Conservation (phyloP, 345 rosid genomes). For the Linum lewisii region DNA sequence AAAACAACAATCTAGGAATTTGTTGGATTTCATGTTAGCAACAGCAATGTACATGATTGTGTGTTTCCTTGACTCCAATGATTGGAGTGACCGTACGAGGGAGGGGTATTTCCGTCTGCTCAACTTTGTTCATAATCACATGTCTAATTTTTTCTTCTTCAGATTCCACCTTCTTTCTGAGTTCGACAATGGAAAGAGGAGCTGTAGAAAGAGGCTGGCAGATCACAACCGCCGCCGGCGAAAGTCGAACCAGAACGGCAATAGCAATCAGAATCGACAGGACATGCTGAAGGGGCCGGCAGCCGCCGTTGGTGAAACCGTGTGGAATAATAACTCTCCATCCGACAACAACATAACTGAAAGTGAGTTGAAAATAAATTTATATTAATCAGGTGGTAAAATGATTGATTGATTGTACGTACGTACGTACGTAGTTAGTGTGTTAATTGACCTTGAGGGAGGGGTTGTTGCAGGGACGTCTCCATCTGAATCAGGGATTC, state of each 20-base stretch:
- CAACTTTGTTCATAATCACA: slow-evolving; percentile 8
- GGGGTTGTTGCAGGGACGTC: slow-evolving; percentile 38
- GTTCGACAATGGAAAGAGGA: slow-evolving; percentile 95
- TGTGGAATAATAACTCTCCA: slow-evolving; percentile 11
- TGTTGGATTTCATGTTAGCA: too few relatives aligned
- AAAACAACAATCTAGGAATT: too few relatives aligned
- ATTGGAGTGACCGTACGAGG: neutral
- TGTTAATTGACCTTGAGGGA: too few relatives aligned
- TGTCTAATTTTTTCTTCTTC: neutral
- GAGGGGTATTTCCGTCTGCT: neutral
- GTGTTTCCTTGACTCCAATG: too few relatives aligned
- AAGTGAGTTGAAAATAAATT: neutral
- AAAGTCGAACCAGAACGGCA: slow-evolving; percentile 50
- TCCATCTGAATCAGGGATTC: slow-evolving; percentile 43
- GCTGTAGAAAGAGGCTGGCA: slow-evolving; percentile 89
- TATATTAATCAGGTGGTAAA: too few relatives aligned
- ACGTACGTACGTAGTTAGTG: too few relatives aligned
- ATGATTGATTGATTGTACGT: too few relatives aligned
- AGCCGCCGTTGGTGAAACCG: neutral
- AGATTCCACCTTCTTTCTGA: slow-evolving; percentile 89
- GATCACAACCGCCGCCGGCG: slow-evolving; percentile 95
- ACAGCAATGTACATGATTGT: too few relatives aligned
- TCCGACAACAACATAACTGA: slow-evolving; percentile 27
- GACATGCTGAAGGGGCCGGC: slow-evolving; percentile 13
- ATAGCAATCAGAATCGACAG: slow-evolving; percentile 30